phyloP scores from a whole-genome alignment of 306 rosid genomes.

The Arachis hypogaea region DNA sequence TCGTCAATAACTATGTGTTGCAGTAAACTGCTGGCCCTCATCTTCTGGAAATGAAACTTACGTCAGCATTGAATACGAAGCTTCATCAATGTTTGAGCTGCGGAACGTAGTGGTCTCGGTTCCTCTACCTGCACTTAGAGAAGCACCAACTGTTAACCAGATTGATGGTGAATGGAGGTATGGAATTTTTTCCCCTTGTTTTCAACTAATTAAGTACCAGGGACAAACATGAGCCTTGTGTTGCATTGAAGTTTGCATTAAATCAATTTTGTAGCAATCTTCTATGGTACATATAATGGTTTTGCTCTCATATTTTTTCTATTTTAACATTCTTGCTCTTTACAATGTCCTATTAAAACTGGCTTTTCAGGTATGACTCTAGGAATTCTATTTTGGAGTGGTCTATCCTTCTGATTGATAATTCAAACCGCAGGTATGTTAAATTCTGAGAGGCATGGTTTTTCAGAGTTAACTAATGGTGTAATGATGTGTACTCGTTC shows the following conservation, averaged over 20 bases:
- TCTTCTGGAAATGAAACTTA: constrained; percentile 95
- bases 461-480: constrained; percentile 3
- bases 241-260: constrained; percentile 12
- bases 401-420: constrained; percentile 86
- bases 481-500: not conserved
- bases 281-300: not conserved
- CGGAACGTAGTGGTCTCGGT: constrained; percentile 78
- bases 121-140: constrained; percentile 95
- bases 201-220: not conserved
- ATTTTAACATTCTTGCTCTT: constrained; percentile 13
- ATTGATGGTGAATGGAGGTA: constrained; percentile 95
- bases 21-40: constrained; percentile 99
- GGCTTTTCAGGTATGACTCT: constrained; percentile 74
- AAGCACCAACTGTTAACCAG: constrained; percentile 86
- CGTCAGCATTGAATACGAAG: constrained; percentile 94
- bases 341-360: constrained; percentile 15
- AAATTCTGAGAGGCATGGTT: constrained; percentile 6
- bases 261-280: not conserved
- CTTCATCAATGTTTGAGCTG: constrained; percentile 84
- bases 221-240: constrained; percentile 12
- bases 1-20: constrained; percentile 40
- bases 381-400: constrained; percentile 90
- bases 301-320: constrained; percentile 13
- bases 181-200: constrained; percentile 18
- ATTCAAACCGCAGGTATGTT: constrained; percentile 87